Conservation (phyloP, 306 rosid species). For the Abrus precatorius region DNA sequence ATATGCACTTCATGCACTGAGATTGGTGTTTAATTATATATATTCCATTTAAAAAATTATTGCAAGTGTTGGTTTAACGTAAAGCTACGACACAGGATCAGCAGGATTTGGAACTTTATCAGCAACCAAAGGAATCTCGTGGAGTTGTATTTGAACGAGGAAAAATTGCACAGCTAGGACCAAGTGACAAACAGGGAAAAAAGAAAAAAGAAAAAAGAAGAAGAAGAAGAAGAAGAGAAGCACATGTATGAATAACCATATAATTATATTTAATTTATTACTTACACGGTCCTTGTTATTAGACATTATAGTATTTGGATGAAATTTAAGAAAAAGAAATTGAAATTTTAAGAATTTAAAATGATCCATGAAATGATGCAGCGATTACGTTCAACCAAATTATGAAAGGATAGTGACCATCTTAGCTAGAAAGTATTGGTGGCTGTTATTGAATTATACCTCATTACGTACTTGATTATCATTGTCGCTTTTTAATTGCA, state of each 20-base stretch:
- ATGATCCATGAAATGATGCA: conserved; percentile 32
- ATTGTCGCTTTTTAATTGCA: conserved; percentile 2
- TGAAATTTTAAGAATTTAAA: conserved; percentile 23
- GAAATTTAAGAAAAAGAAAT: background rate
- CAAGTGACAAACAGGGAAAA: conserved; percentile 39
- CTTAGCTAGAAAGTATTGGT: conserved; percentile 37
- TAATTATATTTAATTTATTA: background rate
- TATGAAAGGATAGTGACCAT: conserved; percentile 50
- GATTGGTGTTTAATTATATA: conserved; percentile 47
- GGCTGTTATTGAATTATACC: conserved; percentile 26
- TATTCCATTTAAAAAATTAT: background rate
- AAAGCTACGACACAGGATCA: conserved; percentile 52
- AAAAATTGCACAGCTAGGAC: conserved; percentile 49
- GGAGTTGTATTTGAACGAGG: conserved; percentile 58
- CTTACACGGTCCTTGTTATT: background rate
- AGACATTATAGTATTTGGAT: conserved; percentile 10
- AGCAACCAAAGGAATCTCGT: conserved; percentile 58
- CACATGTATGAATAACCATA: conserved; percentile 29
- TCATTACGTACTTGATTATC: conserved; percentile 32
- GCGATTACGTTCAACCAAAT: conserved; percentile 39
- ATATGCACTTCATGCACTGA: conserved; percentile 47
- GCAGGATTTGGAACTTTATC: conserved; percentile 50
- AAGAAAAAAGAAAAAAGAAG: background rate
- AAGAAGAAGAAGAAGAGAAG: background rate
- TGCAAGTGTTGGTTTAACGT: conserved; percentile 49